These are phyloP conservation scores for Nakaseomyces uthaithaninus DNA, from an alignment of 1,139 yeast genomes.

Conservation along the genomic window DNA sequence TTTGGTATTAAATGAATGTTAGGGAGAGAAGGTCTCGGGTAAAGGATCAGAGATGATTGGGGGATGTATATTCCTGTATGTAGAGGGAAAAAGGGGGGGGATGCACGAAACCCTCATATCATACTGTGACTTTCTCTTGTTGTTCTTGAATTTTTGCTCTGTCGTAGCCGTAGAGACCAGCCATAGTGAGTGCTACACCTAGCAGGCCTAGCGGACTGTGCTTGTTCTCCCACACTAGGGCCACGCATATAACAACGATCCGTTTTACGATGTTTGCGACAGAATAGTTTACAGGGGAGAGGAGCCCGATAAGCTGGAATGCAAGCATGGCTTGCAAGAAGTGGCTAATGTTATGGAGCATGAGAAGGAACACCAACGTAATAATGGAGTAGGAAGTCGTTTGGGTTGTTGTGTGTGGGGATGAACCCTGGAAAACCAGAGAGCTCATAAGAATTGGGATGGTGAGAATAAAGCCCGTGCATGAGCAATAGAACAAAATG, in stretches of 20 bases:
- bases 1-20: no score
- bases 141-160: slow-evolving; percentile 3
- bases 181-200: slow-evolving; percentile 63
- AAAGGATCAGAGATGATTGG: no score
- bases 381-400: slow-evolving; percentile 19
- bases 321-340: slow-evolving; percentile 81
- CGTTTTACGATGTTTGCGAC: slow-evolving; percentile 85
- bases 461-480: slow-evolving; percentile 70
- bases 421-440: slow-evolving; percentile 28
- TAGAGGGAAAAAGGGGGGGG: no score
- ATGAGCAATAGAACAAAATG: slow-evolving; percentile 73
- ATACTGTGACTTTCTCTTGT: slow-evolving; percentile 1
- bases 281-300: slow-evolving; percentile 83
- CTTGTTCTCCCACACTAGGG: slow-evolving; percentile 73
- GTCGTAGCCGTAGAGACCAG: slow-evolving; percentile 61
- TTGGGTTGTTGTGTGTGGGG: slow-evolving; percentile 32
- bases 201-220: slow-evolving; percentile 47
- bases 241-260: slow-evolving; percentile 72
- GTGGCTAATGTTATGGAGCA: slow-evolving; percentile 69
- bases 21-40: no score
- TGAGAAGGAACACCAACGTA: slow-evolving; percentile 31
- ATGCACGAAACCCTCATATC: no score
- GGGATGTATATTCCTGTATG: no score
- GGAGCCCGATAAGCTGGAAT: slow-evolving; percentile 77
- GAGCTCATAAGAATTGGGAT: slow-evolving; percentile 59